Conservation (phyloP, 2,329 filamentous ascomycete species). For the Thermomyces lanuginosus region DNA sequence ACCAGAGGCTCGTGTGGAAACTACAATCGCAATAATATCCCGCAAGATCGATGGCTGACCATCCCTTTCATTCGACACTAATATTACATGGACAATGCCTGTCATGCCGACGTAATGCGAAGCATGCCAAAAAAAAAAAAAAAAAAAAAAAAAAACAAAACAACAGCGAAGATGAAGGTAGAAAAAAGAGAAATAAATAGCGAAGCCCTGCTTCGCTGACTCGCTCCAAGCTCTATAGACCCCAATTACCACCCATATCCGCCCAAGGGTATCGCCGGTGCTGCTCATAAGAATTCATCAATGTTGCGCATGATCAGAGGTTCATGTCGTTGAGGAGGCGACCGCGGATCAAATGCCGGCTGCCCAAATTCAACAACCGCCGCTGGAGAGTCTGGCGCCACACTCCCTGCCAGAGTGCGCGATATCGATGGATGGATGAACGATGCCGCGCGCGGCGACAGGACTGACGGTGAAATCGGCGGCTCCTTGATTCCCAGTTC, state of each 20-base stretch:
- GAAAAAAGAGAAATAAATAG: constrained; percentile 7
- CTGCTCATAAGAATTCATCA: constrained; percentile 27
- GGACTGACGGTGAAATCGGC: constrained; percentile 22
- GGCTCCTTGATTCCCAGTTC: constrained; percentile 24
- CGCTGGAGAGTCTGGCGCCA: constrained; percentile 10
- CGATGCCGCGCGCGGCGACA: constrained; percentile 30
- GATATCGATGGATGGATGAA: constrained; percentile 27
- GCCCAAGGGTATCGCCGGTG: no score
- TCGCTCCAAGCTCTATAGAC: constrained; percentile 2
- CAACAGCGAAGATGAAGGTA: constrained; percentile 5
- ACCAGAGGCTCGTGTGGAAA: no score
- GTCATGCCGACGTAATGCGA: constrained; percentile 3
- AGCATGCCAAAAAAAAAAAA: constrained; percentile 1
- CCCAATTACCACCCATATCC: constrained; percentile 1
- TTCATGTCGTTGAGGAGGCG: constrained; percentile 23
- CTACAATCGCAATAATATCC: no score
- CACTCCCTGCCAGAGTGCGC: constrained; percentile 18
- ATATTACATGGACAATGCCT: background rate
- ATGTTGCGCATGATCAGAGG: constrained; percentile 30
- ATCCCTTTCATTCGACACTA: no score
- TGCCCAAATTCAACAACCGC: constrained; percentile 9
- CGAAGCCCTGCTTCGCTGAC: background rate
- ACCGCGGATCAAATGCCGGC: constrained; percentile 21
- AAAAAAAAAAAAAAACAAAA: constrained; percentile 3
- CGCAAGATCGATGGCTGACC: no score